phyloP scores from a whole-genome alignment of 345 rosid species.

The Citrus hindsii region DNA sequence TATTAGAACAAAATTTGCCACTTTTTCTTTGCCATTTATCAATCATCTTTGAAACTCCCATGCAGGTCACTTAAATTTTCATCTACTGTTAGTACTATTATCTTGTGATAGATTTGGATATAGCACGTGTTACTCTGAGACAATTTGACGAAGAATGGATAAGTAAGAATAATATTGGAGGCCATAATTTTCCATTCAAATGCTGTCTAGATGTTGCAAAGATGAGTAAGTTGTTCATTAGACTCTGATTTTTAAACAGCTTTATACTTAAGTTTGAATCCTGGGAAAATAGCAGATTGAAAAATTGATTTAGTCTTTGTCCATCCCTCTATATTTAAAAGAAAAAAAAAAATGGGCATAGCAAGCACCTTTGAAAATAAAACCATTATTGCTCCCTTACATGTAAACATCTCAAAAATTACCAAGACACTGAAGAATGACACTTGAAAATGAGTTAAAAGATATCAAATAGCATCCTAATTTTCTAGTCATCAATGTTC shows the following conservation, averaged over 20 bases:
- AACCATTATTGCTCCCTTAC: not conserved
- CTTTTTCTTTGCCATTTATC: not conserved
- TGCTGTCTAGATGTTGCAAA: too few species aligned
- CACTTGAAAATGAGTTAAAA: not conserved
- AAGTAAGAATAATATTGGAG: not conserved
- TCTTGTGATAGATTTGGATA: not conserved
- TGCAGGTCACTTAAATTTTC: not conserved
- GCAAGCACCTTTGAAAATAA: not conserved
- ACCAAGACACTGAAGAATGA: not conserved
- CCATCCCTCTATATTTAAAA: too few species aligned
- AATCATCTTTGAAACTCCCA: not conserved
- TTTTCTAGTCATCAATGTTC: conserved; percentile 55
- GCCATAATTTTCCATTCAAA: not conserved
- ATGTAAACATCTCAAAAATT: not conserved
- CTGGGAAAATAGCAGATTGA: too few species aligned
- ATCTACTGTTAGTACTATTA: not conserved
- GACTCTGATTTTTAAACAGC: too few species aligned
- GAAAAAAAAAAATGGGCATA: too few species aligned
- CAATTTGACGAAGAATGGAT: not conserved
- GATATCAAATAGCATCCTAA: conserved; percentile 8
- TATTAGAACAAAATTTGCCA: not conserved
- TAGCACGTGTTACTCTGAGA: not conserved
- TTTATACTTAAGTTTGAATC: too few species aligned
- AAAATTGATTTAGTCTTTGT: too few species aligned
- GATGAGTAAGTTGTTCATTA: too few species aligned